Evolutionary conservation across 1,139 yeast species (phyloP), one percentile per base, ranked within the genome.

Genomic region (Taphrina sp.): DNA sequence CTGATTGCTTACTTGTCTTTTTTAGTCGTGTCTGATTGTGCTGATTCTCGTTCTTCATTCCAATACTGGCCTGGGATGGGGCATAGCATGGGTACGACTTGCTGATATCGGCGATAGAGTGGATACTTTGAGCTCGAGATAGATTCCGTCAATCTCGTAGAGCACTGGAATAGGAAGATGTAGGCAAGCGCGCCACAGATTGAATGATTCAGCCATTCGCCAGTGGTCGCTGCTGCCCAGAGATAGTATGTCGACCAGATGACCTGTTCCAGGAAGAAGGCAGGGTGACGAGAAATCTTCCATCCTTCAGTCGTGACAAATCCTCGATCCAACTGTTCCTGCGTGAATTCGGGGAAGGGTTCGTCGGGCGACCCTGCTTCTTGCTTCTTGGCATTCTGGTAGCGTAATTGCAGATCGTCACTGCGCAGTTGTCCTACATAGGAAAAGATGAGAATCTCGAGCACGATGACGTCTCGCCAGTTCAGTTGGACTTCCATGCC

Each of bases 271-370:
- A 56, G 58, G n/a, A 59, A 22, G 34, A 61, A 62, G 37, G 62
- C 62, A 16, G 64, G 58, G 34, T 62, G 64, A n/a, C 64, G 44
- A 3, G 61, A 58, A 42, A 42, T 56, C n/a, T 55, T 56, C 51
- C 61, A 62, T n/a, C 55, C 26, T 17, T 63, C 64, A 2, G 44
- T 35, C 2, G 64, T 61, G 42, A 61, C 59, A 46, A 62, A 62
- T 3, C 64, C 64, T 10, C 61, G 58, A 31, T 56, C 59, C 10
- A 62, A 57, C 49, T 54, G 56, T 3, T 41, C 34, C 12, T 31
- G 37, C 14, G 61, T 42, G 34, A 45, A 61, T 33, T 58, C 61
- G 26, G 42, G 37, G n/a, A 33, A 51, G n/a, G 36, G 22, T 20
- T 39, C 44, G 41, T 51, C 55, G 16, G 47, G 41, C 8, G 46